Evolutionary conservation across 495 filamentous ascomycete species (phyloP).

Genomic region (Podospora pseudoanserina): DNA sequence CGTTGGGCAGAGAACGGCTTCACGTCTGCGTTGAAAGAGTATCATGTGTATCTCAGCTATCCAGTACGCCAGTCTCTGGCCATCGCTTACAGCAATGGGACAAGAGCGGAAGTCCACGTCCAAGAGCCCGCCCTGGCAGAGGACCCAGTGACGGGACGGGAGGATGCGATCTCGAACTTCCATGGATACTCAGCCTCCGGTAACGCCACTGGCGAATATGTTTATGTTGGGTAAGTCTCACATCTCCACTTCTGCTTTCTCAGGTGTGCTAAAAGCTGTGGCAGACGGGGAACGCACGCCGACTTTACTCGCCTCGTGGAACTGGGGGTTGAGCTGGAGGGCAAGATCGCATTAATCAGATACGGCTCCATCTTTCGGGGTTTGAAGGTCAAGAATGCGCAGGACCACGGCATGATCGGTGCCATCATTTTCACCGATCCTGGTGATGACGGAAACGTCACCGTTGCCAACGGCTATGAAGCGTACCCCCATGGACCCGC

Average conservation of each 20-base stretch:
- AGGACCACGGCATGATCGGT: slow-evolving; percentile 80
- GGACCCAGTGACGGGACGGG: slow-evolving; percentile 65
- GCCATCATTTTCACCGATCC: slow-evolving; percentile 79
- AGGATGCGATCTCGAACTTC: slow-evolving; percentile 75
- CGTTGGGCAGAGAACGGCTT: slow-evolving; percentile 74
- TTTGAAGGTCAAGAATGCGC: slow-evolving; percentile 79
- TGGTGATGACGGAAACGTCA: slow-evolving; percentile 70
- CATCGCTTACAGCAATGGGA: slow-evolving; percentile 49
- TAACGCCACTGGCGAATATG: slow-evolving; percentile 66
- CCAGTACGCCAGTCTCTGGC: slow-evolving; percentile 69
- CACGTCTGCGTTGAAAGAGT: slow-evolving; percentile 62
- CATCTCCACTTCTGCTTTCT: not conserved
- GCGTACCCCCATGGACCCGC: slow-evolving; percentile 80
- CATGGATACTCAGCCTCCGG: slow-evolving; percentile 84
- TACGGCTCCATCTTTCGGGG: slow-evolving; percentile 80
- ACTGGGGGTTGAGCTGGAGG: slow-evolving; percentile 64
- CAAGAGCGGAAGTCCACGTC: slow-evolving; percentile 65
- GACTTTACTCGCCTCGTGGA: slow-evolving; percentile 74
- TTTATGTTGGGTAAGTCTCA: slow-evolving; percentile 58
- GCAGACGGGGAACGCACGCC: slow-evolving; percentile 60
- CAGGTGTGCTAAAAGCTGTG: not conserved
- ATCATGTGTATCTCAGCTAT: slow-evolving; percentile 83
- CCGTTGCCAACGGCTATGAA: slow-evolving; percentile 64
- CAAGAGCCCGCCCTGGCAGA: slow-evolving; percentile 75
- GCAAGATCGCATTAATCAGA: slow-evolving; percentile 76